These are phyloP conservation scores for Chaetomium olivaceum DNA, from an alignment of 2,329 filamentous ascomycete species.

Conservation along the genomic window DNA sequence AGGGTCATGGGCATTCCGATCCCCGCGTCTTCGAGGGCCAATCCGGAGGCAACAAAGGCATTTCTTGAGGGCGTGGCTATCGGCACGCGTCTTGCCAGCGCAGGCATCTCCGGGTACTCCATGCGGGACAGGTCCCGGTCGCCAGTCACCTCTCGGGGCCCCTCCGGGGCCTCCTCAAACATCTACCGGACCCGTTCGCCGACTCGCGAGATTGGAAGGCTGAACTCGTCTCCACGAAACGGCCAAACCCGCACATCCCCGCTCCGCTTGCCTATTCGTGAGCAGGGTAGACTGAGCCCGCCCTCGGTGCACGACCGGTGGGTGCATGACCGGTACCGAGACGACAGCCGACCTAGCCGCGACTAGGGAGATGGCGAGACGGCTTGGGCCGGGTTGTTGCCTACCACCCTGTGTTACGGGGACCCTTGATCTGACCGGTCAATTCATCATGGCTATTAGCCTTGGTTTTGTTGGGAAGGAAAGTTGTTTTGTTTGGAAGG, in stretches of 20 bases:
- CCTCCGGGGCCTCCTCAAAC: not conserved
- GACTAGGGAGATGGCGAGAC: not conserved
- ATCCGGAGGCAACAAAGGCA: constrained; percentile 23
- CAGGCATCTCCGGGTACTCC: not conserved
- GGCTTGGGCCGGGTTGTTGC: not conserved
- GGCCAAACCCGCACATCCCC: not conserved
- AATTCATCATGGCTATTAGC: not conserved
- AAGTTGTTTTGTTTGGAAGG: not conserved
- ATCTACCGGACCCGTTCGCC: not conserved
- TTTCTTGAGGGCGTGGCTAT: constrained; percentile 32
- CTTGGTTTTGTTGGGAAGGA: not conserved
- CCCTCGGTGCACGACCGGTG: not conserved
- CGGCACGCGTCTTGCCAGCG: constrained; percentile 22
- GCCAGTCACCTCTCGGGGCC: not conserved
- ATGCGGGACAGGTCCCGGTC: constrained; percentile 8
- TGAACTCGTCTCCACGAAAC: not conserved
- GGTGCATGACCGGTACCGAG: constrained; percentile 2
- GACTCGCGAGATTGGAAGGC: not conserved
- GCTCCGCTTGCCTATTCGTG: not conserved
- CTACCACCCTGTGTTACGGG: not conserved
- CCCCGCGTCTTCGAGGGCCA: constrained; percentile 15
- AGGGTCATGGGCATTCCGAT: not conserved
- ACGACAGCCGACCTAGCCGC: not conserved
- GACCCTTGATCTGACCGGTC: not conserved
- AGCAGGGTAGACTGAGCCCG: not conserved